phyloP scores from a whole-genome alignment of 2,329 filamentous ascomycete species.

The Aspergillus quadricinctus region DNA sequence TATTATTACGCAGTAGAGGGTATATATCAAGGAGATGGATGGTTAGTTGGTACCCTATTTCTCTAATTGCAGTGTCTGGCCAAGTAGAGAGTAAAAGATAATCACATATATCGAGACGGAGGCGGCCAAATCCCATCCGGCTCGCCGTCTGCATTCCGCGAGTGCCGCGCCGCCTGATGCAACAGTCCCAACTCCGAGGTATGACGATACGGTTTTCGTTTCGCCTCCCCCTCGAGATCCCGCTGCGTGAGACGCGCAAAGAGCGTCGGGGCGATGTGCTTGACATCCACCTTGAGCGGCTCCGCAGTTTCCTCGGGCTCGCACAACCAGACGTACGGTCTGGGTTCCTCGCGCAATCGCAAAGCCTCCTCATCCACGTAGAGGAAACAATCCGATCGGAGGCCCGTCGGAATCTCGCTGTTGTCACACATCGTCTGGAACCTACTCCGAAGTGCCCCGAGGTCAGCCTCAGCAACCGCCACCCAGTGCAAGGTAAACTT shows the following conservation, averaged over 20 bases:
- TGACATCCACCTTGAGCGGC: constrained; percentile 15
- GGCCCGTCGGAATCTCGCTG: constrained; percentile 1
- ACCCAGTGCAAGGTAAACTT: constrained; percentile 10
- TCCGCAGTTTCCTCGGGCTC: constrained; percentile 6
- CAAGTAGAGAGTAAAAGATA: neutral
- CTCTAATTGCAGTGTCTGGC: too few relatives aligned
- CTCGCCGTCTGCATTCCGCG: constrained; percentile 1
- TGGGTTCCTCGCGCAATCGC: constrained; percentile 1
- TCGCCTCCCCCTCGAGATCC: constrained; percentile 14
- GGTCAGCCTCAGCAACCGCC: neutral
- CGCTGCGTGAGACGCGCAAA: constrained; percentile 14
- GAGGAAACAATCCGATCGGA: constrained; percentile 9
- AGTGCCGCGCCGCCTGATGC: constrained; percentile 10
- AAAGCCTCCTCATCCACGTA: constrained; percentile 10
- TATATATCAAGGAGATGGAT: too few relatives aligned
- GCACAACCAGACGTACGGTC: constrained; percentile 12
- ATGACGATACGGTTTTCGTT: constrained; percentile 15
- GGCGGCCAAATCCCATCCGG: constrained; percentile 10
- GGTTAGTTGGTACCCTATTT: too few relatives aligned
- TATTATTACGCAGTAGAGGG: too few relatives aligned
- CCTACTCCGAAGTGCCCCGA: neutral
- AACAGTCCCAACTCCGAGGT: constrained; percentile 15
- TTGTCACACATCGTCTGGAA: constrained; percentile 3
- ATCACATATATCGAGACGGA: constrained; percentile 3
- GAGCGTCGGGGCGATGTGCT: constrained; percentile 15